Conservation (phyloP, 768 basidiomycete species). For the Lactarius deliciosus region DNA sequence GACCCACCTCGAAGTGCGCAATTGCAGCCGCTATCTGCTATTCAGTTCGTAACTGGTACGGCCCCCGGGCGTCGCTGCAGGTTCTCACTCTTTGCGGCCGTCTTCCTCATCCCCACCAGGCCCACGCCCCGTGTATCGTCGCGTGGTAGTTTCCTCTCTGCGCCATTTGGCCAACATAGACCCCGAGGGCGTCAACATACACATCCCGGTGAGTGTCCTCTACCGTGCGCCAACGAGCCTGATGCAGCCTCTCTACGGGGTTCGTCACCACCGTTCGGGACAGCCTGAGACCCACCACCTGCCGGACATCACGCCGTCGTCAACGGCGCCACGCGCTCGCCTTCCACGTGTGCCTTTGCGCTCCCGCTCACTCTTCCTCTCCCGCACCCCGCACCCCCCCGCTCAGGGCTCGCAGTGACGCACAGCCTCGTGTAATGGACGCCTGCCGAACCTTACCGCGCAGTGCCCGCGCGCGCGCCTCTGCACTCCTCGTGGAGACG, state of each 20-base stretch:
- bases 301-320: too few relatives aligned
- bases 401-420: too few relatives aligned
- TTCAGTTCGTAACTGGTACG: neutral
- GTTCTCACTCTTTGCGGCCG: slow-evolving; percentile 2
- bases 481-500: neutral
- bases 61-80: neutral
- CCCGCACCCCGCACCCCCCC: too few relatives aligned
- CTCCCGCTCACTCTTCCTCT: too few relatives aligned
- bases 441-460: neutral
- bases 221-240: too few relatives aligned
- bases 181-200: too few relatives aligned
- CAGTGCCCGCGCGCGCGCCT: neutral
- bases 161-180: neutral
- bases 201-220: too few relatives aligned
- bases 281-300: too few relatives aligned
- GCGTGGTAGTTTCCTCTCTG: slow-evolving; percentile 1
- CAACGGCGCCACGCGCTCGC: too few relatives aligned
- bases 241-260: too few relatives aligned
- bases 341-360: too few relatives aligned
- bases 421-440: neutral
- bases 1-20: slow-evolving; percentile 5
- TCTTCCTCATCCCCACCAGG: neutral
- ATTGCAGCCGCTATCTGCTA: neutral
- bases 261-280: too few relatives aligned
- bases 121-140: neutral